phyloP scores from a whole-genome alignment of 1,284 basidiomycete species.

The Cutaneotrichosporon cutaneum region DNA sequence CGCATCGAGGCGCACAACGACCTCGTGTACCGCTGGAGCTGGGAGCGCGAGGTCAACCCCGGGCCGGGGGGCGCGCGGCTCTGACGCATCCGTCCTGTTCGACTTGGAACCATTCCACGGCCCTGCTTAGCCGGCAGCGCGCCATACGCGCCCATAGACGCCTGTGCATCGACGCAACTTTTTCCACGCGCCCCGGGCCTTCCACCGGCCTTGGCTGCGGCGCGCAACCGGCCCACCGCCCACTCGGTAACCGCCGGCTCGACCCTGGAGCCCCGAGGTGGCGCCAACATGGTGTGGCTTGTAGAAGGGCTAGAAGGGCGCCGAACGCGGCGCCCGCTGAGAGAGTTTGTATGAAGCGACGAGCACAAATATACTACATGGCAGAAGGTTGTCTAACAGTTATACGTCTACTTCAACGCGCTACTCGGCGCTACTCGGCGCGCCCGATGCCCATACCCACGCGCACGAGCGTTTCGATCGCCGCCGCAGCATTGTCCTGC shows the following conservation, averaged over 20 bases:
- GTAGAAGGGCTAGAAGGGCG: background rate
- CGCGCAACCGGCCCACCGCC: too few relatives aligned
- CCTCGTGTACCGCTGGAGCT: conserved; percentile 6
- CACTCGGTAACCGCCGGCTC: background rate
- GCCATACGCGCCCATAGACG: too few relatives aligned
- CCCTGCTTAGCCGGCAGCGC: too few relatives aligned
- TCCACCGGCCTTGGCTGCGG: too few relatives aligned
- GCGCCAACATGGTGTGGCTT: background rate
- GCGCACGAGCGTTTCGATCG: conserved; percentile 81
- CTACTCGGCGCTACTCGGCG: background rate
- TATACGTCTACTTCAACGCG: background rate
- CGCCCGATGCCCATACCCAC: conserved; percentile 79
- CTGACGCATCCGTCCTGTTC: background rate
- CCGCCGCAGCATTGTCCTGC: conserved; percentile 74
- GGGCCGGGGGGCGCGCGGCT: background rate
- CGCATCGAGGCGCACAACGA: conserved; percentile 7
- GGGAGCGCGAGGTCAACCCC: background rate
- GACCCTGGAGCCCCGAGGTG: too few relatives aligned
- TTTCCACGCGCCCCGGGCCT: too few relatives aligned
- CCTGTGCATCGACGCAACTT: background rate
- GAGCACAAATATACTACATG: background rate
- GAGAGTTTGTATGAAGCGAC: background rate
- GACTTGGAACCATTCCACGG: too few relatives aligned
- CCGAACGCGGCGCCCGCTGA: conserved; percentile 1
- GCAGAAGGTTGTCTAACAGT: background rate